Evolutionary conservation across 225 moss, liverwort and hornwort species (phyloP).

Genomic region (Marchantia polymorpha): DNA sequence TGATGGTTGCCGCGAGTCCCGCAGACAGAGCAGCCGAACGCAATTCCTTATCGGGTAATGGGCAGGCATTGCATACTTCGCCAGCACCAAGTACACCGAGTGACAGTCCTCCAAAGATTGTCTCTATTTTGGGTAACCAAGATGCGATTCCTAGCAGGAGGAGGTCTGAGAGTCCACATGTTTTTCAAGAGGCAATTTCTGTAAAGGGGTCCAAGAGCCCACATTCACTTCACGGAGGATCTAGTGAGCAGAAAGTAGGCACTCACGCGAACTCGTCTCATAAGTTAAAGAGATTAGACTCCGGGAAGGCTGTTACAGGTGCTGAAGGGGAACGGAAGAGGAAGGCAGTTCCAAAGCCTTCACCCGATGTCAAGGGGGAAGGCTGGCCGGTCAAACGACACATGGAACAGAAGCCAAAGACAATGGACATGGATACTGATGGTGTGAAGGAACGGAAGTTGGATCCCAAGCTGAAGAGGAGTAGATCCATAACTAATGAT

Average conservation of each 20-base stretch:
- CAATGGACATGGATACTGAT: slow-evolving; percentile 21
- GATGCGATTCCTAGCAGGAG: not conserved
- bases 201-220: slow-evolving; percentile 8
- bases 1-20: not conserved
- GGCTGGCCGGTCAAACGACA: slow-evolving; percentile 16
- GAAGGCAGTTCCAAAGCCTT: slow-evolving; percentile 20
- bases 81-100: slow-evolving; percentile 3
- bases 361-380: slow-evolving; percentile 7
- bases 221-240: not conserved
- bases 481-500: slow-evolving; percentile 39
- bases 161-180: slow-evolving; percentile 13
- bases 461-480: slow-evolving; percentile 36
- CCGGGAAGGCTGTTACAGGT: slow-evolving; percentile 14
- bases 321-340: slow-evolving; percentile 18
- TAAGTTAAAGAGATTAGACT: slow-evolving; percentile 12
- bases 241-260: slow-evolving; percentile 1
- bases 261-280: not conserved
- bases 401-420: slow-evolving; percentile 19
- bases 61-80: slow-evolving; percentile 12
- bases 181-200: slow-evolving; percentile 3
- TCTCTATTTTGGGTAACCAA: not conserved
- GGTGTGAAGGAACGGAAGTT: slow-evolving; percentile 23
- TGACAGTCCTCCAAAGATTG: slow-evolving; percentile 2
- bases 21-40: slow-evolving; percentile 11
- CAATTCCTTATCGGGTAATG: not conserved